Conservation (phyloP, 257 asterid genomes). For the Voacanga thouarsii region DNA sequence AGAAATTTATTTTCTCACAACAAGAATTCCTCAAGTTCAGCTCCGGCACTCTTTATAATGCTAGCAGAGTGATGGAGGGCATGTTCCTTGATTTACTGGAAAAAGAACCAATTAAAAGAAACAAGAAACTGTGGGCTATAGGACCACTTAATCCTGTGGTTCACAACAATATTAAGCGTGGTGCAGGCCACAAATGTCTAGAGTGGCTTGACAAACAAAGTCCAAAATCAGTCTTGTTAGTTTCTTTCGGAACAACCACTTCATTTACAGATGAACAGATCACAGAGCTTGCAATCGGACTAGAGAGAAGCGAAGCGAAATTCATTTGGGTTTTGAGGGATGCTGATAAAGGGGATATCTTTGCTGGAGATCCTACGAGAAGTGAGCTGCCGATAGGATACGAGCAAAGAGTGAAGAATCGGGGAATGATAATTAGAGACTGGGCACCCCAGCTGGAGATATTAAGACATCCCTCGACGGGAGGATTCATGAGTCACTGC, state of each 20-base stretch:
- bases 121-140: conserved; percentile 47
- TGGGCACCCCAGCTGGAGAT: conserved; percentile 16
- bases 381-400: not conserved
- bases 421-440: not conserved
- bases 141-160: conserved; percentile 64
- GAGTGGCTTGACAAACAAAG: conserved; percentile 51
- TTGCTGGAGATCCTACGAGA: not conserved
- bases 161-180: conserved; percentile 8
- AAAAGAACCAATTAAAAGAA: conserved; percentile 22
- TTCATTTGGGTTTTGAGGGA: conserved; percentile 65
- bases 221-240: conserved; percentile 36
- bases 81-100: conserved; percentile 40
- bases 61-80: conserved; percentile 48
- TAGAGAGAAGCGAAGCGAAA: conserved; percentile 44
- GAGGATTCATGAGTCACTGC: conserved; percentile 10
- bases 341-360: conserved; percentile 36
- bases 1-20: conserved; percentile 22
- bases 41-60: conserved; percentile 49
- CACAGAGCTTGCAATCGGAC: conserved; percentile 44
- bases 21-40: not conserved
- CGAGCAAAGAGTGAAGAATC: not conserved
- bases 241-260: conserved; percentile 66
- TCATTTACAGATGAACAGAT: conserved; percentile 44
- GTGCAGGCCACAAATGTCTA: conserved; percentile 25
- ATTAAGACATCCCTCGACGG: not conserved